Evolutionary conservation across 768 basidiomycete genomes (phyloP).

Genomic region (Serendipita sp.): DNA sequence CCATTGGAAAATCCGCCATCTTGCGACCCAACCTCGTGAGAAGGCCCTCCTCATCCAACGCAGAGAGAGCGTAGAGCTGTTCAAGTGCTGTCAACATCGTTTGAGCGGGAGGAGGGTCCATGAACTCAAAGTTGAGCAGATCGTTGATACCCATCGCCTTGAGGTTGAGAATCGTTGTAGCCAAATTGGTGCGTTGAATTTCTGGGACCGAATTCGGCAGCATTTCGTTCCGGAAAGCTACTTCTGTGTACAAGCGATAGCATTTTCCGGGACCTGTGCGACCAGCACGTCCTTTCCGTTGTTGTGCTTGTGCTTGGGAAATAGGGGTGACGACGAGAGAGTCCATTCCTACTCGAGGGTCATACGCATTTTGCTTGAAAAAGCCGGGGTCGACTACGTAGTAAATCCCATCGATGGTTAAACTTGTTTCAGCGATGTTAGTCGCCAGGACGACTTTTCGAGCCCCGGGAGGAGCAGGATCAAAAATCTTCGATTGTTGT

Average conservation of each 20-base stretch:
- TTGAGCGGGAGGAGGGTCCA: slow-evolving; percentile 96
- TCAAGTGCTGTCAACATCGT: slow-evolving; percentile 96
- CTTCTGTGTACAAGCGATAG: slow-evolving; percentile 95
- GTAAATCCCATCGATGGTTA: slow-evolving; percentile 97
- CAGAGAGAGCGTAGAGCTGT: slow-evolving; percentile 85
- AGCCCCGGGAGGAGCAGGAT: slow-evolving; percentile 94
- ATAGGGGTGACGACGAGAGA: slow-evolving; percentile 97
- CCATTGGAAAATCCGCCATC: slow-evolving; percentile 99
- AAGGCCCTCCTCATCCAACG: slow-evolving; percentile 91
- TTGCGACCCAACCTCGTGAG: slow-evolving; percentile 89
- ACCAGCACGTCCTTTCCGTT: slow-evolving; percentile 90
- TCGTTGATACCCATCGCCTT: slow-evolving; percentile 99
- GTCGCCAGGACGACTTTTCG: slow-evolving; percentile 99
- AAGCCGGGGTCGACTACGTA: slow-evolving; percentile 99
- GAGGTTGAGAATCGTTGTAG: slow-evolving; percentile 82
- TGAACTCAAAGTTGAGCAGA: slow-evolving; percentile 93
- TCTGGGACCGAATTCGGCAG: slow-evolving; percentile 93
- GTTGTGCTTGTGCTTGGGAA: slow-evolving; percentile 94
- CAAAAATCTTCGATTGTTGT: slow-evolving; percentile 95
- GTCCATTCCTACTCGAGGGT: slow-evolving; percentile 95
- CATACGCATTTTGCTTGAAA: slow-evolving; percentile 97
- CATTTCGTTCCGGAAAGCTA: slow-evolving; percentile 98
- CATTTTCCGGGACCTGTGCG: slow-evolving; percentile 97
- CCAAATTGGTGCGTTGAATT: slow-evolving; percentile 88
- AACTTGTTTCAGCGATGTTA: slow-evolving; percentile 95